These are phyloP conservation scores for Nymphaea colorata DNA, from an alignment of 164 flowering plant genomes.

Conservation along the genomic window DNA sequence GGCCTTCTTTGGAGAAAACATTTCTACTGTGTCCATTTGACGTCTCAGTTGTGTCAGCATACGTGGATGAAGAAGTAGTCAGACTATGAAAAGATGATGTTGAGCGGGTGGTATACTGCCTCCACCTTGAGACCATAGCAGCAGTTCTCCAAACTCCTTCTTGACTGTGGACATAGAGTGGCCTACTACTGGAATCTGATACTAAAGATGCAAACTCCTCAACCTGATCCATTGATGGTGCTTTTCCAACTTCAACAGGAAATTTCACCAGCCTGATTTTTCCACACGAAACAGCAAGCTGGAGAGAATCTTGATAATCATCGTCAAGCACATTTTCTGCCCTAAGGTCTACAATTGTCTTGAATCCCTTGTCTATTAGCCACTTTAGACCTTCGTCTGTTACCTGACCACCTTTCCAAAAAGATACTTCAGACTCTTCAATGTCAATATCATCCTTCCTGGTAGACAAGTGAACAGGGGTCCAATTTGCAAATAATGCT, in stretches of 20 bases:
- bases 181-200: slow-evolving; percentile 45
- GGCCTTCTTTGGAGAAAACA: slow-evolving; percentile 5
- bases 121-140: slow-evolving; percentile 95
- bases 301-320: slow-evolving; percentile 44
- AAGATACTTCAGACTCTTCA: slow-evolving; percentile 46
- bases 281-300: slow-evolving; percentile 45
- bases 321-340: slow-evolving; percentile 73
- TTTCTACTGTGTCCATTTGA: background rate
- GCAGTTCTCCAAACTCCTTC: slow-evolving; percentile 88
- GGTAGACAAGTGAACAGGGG: slow-evolving; percentile 43
- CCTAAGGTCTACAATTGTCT: slow-evolving; percentile 85
- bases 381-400: slow-evolving; percentile 80
- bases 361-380: slow-evolving; percentile 61
- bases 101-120: slow-evolving; percentile 45
- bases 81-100: slow-evolving; percentile 11
- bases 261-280: slow-evolving; percentile 52
- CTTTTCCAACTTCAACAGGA: slow-evolving; percentile 71
- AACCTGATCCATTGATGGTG: slow-evolving; percentile 86
- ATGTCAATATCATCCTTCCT: slow-evolving; percentile 30
- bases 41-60: slow-evolving; percentile 12
- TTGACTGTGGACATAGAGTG: slow-evolving; percentile 87
- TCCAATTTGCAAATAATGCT: slow-evolving; percentile 80
- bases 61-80: slow-evolving; percentile 5
- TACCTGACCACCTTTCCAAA: slow-evolving; percentile 88
- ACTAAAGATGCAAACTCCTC: slow-evolving; percentile 67